Conservation (phyloP, 2,329 filamentous ascomycete species). For the Thielaviopsis punctulata region DNA sequence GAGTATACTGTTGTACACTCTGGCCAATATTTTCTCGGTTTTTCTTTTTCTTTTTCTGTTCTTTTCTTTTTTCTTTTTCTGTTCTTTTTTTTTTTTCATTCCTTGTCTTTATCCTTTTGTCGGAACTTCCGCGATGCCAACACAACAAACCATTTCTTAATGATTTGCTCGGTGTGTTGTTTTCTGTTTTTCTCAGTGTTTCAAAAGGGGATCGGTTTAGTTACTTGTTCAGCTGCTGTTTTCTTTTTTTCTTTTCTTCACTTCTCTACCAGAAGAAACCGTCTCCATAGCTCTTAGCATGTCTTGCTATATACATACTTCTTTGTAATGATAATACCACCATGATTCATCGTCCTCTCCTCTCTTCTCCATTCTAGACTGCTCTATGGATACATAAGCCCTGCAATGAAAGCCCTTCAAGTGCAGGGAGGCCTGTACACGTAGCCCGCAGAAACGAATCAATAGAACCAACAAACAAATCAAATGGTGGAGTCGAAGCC, state of each 20-base stretch:
- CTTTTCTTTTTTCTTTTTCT: neutral
- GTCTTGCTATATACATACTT: too few relatives aligned
- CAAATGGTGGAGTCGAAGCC: neutral
- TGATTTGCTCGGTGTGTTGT: neutral
- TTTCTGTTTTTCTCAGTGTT: neutral
- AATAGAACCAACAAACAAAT: neutral
- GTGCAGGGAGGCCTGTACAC: neutral
- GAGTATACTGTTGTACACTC: constrained; percentile 7
- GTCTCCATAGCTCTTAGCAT: too few relatives aligned
- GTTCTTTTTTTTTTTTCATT: neutral
- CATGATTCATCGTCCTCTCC: neutral
- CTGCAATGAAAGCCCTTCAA: too few relatives aligned
- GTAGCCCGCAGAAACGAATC: neutral
- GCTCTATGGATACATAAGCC: neutral
- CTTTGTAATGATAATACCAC: constrained; percentile 2
- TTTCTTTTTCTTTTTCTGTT: neutral
- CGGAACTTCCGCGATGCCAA: neutral
- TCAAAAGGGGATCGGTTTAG: neutral
- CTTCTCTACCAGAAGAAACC: neutral
- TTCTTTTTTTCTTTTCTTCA: neutral
- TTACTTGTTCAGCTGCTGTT: neutral
- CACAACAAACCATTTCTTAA: neutral
- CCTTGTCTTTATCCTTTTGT: neutral
- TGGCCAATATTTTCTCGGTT: neutral
- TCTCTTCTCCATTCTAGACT: neutral